Conservation (phyloP, 2,329 filamentous ascomycete genomes). For the Ascochyta koolunga region DNA sequence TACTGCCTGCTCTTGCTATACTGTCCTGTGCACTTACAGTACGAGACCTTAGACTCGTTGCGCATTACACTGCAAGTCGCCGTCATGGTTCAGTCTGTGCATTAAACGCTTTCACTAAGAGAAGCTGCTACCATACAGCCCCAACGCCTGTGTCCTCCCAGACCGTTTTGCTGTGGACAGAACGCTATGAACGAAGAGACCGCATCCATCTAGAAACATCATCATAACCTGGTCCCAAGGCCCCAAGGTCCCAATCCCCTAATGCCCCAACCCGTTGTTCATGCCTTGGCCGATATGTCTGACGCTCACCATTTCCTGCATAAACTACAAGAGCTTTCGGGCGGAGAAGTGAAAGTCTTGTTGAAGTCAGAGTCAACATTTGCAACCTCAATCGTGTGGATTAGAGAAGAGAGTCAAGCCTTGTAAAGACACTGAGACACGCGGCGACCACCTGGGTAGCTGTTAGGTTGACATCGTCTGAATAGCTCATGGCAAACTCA, state of each 20-base stretch:
- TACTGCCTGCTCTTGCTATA: too few species aligned
- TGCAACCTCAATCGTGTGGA: slow-evolving; percentile 16
- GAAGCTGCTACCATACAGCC: slow-evolving; percentile 23
- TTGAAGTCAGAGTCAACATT: slow-evolving; percentile 11
- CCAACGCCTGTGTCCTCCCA: slow-evolving; percentile 34
- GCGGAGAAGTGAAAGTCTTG: neutral
- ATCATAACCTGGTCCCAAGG: slow-evolving; percentile 7
- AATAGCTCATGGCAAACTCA: slow-evolving; percentile 51
- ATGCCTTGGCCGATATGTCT: slow-evolving; percentile 4
- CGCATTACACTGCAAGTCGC: neutral
- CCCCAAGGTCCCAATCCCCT: too few species aligned
- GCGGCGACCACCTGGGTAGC: slow-evolving; percentile 75
- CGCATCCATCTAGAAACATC: slow-evolving; percentile 9
- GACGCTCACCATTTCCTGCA: neutral
- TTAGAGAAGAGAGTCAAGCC: slow-evolving; percentile 93
- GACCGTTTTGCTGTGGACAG: slow-evolving; percentile 34
- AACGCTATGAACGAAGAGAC: slow-evolving; percentile 35
- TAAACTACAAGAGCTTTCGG: neutral
- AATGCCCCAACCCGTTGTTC: neutral
- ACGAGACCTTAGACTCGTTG: neutral
- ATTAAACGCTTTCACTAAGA: slow-evolving; percentile 27
- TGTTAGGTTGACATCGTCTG: neutral
- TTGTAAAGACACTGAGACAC: slow-evolving; percentile 95
- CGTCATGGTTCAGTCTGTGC: slow-evolving; percentile 8
- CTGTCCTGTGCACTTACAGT: too few species aligned